A percentile compares a stretch with the other conserved stretches of the same genome.
Conservation (phyloP, 176 grass and related monocot species). For the Eleusine coracana region DNA sequence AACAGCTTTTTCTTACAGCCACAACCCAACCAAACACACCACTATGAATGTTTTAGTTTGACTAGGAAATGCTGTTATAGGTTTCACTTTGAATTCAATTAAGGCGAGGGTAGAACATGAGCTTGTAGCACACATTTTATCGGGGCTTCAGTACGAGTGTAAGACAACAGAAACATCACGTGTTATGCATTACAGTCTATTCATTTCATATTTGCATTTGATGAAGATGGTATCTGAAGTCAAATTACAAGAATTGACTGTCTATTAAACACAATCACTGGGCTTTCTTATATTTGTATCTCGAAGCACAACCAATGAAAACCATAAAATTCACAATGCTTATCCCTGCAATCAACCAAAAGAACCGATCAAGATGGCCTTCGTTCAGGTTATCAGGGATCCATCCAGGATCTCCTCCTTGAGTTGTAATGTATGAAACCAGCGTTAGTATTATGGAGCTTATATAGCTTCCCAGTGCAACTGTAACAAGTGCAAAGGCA, state of each 20-base stretch:
- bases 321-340: slow-evolving; percentile 70
- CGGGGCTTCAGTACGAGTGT: background rate
- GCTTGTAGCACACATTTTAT: background rate
- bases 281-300: slow-evolving; percentile 77
- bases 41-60: background rate
- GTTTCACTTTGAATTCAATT: background rate
- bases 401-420: slow-evolving; percentile 68
- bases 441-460: slow-evolving; percentile 72
- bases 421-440: slow-evolving; percentile 67
- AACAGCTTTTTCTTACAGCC: too few species aligned
- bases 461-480: slow-evolving; percentile 65
- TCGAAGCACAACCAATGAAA: slow-evolving; percentile 57
- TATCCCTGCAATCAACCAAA: slow-evolving; percentile 79
- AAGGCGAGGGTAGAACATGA: background rate
- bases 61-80: background rate
- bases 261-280: slow-evolving; percentile 40
- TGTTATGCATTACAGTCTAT: background rate
- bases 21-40: too few species aligned
- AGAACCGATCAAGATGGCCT: slow-evolving; percentile 90
- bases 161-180: background rate
- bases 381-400: slow-evolving; percentile 89
- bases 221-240: slow-evolving; percentile 1
- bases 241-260: slow-evolving; percentile 4
- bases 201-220: slow-evolving; percentile 10
- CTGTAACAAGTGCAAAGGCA: slow-evolving; percentile 69